Conservation (phyloP, 1,139 yeast genomes). For the Magnusiomyces tetraspermus region DNA sequence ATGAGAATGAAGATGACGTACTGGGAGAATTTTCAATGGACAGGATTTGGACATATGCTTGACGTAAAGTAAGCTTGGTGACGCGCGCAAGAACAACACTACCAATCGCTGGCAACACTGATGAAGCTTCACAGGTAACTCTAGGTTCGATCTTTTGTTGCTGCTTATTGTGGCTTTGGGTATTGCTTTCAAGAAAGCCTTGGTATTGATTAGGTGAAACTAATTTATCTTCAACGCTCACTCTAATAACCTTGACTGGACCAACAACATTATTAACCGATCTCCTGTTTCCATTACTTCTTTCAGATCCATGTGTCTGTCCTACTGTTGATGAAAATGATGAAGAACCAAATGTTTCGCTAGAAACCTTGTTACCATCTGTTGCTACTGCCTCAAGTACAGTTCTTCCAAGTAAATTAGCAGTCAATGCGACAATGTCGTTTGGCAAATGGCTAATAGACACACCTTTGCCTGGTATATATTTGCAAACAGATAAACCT, state of each 20-base stretch:
- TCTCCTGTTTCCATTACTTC: neutral
- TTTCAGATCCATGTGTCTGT: neutral
- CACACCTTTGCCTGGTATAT: conserved; percentile 32
- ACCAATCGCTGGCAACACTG: conserved; percentile 67
- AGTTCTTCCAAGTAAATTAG: conserved; percentile 61
- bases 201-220: conserved; percentile 13
- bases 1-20: too few species aligned
- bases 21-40: conserved; percentile 45
- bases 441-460: conserved; percentile 18
- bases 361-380: neutral
- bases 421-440: conserved; percentile 39
- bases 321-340: conserved; percentile 3
- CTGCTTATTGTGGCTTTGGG: neutral
- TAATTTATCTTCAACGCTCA: conserved; percentile 34
- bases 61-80: conserved; percentile 53
- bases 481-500: conserved; percentile 2
- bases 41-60: conserved; percentile 75
- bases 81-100: conserved; percentile 76
- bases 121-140: conserved; percentile 26
- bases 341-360: too few species aligned
- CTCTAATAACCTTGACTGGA: conserved; percentile 20
- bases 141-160: too few species aligned
- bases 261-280: neutral
- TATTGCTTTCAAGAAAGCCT: conserved; percentile 23
- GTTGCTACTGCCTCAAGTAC: conserved; percentile 7